These are phyloP conservation scores for Conringia planisiliqua DNA, from an alignment of 345 rosid genomes.

Conservation along the genomic window DNA sequence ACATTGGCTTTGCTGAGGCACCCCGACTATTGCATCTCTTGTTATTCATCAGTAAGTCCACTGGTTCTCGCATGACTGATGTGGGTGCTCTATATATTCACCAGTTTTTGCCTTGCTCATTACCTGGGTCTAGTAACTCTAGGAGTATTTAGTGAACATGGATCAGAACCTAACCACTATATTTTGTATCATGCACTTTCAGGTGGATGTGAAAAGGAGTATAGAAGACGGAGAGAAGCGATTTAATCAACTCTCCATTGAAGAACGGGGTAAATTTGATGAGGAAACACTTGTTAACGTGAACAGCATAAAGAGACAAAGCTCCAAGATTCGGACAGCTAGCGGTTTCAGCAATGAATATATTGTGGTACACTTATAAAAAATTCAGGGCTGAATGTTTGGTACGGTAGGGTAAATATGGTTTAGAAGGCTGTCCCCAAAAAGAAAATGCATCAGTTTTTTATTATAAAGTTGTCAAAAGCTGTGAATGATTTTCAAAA, in stretches of 20 bases:
- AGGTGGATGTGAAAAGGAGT: slow-evolving; percentile 77
- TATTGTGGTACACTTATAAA: slow-evolving; percentile 63
- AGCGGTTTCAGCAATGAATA: slow-evolving; percentile 79
- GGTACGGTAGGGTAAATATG: neutral
- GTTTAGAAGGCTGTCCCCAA: neutral
- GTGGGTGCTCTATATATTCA: neutral
- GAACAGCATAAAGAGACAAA: slow-evolving; percentile 67
- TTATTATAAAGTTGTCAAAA: neutral
- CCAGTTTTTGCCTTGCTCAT: neutral
- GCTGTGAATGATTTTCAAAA: no score
- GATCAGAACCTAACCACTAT: slow-evolving; percentile 9
- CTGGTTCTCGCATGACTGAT: neutral
- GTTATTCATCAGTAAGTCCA: slow-evolving; percentile 78
- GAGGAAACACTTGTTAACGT: slow-evolving; percentile 96
- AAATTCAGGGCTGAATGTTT: neutral
- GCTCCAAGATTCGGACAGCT: slow-evolving; percentile 49
- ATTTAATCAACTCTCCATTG: slow-evolving; percentile 89
- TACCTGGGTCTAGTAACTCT: neutral
- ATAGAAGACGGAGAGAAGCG: slow-evolving; percentile 82
- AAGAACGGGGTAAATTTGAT: slow-evolving; percentile 92
- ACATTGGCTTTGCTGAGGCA: slow-evolving; percentile 83
- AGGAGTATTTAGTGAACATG: neutral
- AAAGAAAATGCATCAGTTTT: neutral
- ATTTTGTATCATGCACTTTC: slow-evolving; percentile 3
- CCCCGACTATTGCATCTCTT: slow-evolving; percentile 96